phyloP scores from a whole-genome alignment of 177 flowering plant genomes.

The Vitis hybrid region DNA sequence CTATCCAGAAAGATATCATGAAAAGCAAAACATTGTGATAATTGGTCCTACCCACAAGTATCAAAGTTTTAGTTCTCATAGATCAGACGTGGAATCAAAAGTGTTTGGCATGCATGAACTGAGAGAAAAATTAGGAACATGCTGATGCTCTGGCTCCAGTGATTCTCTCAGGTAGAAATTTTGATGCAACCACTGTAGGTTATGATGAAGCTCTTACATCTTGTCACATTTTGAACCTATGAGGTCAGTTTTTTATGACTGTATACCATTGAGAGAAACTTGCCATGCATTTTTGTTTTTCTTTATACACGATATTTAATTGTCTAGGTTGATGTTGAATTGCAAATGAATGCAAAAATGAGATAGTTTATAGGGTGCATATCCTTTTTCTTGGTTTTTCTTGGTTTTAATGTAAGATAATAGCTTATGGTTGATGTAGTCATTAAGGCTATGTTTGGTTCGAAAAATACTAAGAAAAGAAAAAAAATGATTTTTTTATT shows the following conservation, averaged over 20 bases:
- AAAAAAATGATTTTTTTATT: too few species aligned
- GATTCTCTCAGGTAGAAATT: background rate
- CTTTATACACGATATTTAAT: too few species aligned
- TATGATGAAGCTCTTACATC: background rate
- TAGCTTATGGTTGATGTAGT: too few species aligned
- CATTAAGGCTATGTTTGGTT: too few species aligned
- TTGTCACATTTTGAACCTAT: background rate
- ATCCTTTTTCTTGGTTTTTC: too few species aligned
- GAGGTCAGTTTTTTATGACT: background rate
- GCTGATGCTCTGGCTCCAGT: background rate
- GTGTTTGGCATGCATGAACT: background rate
- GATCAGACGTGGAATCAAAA: too few species aligned
- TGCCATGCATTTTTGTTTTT: too few species aligned
- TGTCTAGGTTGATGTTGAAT: too few species aligned
- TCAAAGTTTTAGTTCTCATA: background rate
- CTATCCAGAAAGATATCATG: constrained; percentile 63
- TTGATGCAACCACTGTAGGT: background rate
- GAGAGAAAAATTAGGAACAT: background rate
- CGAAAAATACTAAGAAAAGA: fast-evolving
- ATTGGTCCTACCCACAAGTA: background rate
- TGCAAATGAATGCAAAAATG: too few species aligned
- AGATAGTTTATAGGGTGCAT: too few species aligned
- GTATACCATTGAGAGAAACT: background rate
- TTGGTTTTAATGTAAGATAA: too few species aligned
- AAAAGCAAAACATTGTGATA: constrained; percentile 18